phyloP scores from a whole-genome alignment of 257 asterid species.

The Linderniella brevidens region DNA sequence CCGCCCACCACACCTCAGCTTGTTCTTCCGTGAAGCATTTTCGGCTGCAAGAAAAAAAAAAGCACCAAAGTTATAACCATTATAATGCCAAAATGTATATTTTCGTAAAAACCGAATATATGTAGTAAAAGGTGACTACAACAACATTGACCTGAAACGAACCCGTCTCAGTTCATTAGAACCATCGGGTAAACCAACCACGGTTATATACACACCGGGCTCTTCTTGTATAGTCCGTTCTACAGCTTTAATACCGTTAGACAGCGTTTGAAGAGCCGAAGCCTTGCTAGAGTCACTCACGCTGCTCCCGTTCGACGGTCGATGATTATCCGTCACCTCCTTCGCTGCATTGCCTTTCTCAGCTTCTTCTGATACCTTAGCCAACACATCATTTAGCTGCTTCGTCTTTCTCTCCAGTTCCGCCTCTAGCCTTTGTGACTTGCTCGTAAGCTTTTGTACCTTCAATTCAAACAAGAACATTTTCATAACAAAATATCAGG shows the following conservation, averaged over 20 bases:
- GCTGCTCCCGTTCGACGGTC: constrained; percentile 29
- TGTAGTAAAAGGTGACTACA: too few species aligned
- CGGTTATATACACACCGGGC: constrained; percentile 68
- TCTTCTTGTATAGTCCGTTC: constrained; percentile 57
- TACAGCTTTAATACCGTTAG: constrained; percentile 26
- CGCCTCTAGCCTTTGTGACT: constrained; percentile 49
- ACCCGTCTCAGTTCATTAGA: constrained; percentile 65
- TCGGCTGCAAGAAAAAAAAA: constrained; percentile 39
- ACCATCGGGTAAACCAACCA: constrained; percentile 38
- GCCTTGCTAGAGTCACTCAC: constrained; percentile 18
- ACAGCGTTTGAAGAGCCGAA: constrained; percentile 15
- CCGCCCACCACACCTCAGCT: constrained; percentile 90
- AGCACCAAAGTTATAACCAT: not conserved
- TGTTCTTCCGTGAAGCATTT: constrained; percentile 62
- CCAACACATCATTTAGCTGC: constrained; percentile 43
- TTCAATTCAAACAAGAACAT: constrained; percentile 9
- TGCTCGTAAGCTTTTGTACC: constrained; percentile 63
- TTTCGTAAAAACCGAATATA: too few species aligned
- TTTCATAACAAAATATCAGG: not conserved
- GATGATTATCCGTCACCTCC: constrained; percentile 31
- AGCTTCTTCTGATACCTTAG: constrained; percentile 50
- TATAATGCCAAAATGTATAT: not conserved
- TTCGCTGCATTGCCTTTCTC: constrained; percentile 59
- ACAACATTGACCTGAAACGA: constrained; percentile 69
- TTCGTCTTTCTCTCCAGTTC: constrained; percentile 46